A percentile compares a stretch with the other conserved stretches of the same genome.
These are phyloP conservation scores for Trichoderma gamsii DNA, from an alignment of 495 filamentous ascomycete genomes.

Conservation along the genomic window DNA sequence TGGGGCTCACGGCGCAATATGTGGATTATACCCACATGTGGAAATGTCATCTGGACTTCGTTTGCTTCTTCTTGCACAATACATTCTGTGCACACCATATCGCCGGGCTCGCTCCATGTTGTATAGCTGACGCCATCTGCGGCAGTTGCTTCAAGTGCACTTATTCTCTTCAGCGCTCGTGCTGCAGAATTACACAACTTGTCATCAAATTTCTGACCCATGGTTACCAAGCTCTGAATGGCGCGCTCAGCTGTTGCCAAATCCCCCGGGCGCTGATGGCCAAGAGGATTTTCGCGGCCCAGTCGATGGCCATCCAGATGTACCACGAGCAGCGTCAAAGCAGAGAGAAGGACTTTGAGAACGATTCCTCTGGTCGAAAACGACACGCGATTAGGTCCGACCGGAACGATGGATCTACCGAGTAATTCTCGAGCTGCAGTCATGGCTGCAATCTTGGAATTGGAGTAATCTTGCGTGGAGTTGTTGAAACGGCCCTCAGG, in stretches of 20 bases:
- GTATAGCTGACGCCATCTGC: background rate
- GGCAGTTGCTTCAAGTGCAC: background rate
- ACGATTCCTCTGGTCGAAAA: background rate
- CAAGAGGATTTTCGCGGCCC: slow-evolving; percentile 20
- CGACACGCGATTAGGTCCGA: background rate
- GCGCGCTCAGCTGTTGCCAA: slow-evolving; percentile 11
- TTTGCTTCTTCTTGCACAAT: background rate
- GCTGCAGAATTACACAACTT: background rate
- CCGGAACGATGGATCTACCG: background rate
- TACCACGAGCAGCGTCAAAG: slow-evolving; percentile 3
- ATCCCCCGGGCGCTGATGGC: slow-evolving; percentile 23
- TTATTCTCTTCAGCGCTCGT: background rate
- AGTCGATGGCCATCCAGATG: slow-evolving; percentile 22
- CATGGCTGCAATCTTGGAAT: slow-evolving; percentile 20
- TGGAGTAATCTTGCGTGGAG: slow-evolving; percentile 15
- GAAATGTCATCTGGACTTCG: background rate
- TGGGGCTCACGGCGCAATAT: background rate
- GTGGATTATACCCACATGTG: background rate
- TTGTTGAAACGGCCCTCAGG: background rate
- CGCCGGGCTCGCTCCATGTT: background rate
- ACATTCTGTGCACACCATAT: background rate
- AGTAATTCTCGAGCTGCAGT: slow-evolving; percentile 10
- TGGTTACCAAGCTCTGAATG: slow-evolving; percentile 20
- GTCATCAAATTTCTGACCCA: background rate
- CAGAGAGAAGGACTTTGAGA: slow-evolving; percentile 3